Evolutionary conservation across 2,329 filamentous ascomycete genomes (phyloP), one percentile per base, ranked within the genome.

Genomic region (Macroventuria anomochaeta): DNA sequence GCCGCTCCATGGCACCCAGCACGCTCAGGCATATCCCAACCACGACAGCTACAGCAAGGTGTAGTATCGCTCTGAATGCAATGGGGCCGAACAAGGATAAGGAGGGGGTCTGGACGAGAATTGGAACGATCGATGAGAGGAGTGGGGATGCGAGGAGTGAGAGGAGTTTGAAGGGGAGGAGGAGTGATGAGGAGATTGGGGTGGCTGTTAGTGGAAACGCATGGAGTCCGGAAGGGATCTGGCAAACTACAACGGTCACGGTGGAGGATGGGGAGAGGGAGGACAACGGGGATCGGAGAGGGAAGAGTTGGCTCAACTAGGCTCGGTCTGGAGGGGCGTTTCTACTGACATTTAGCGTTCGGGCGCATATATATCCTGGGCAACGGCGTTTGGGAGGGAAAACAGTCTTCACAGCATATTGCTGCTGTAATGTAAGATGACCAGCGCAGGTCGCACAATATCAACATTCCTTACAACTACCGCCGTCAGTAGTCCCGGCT

Each of bases 281-380:
- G 2, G 18, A 13, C 17, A 23, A 23, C 10, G 20, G 7, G 7
- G 36, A 46, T 4, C 17, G 29, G 2, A 21, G 29, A 5, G 41
- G 49, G 12, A 41, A 28, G 23, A 46, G 49, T 7, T 52, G 36
- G 49, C 29, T 52, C 7, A 34, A 10, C 6, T 40, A 29, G 18
- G n/a, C 8, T 18, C 10, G 4, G n/a, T n/a, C n/a, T n/a, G n/a
- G n/a, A n/a, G n/a, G n/a, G n/a, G n/a, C n/a, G 13, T 37, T 15
- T 36, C 12, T 6, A 6, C 7, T 29, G 20, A 8, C 4, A 7
- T 39, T 5, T 15, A 11, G 40, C 13, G 26, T 44, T 51, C 21
- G 12, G 11, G 12, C 26, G 50, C 37, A 37, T 48, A 47, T 33
- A 53, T 53, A 53, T 48, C 50, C 43, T n/a, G 21, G 40, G 28